Percentiles rank a stretch among this genome's conserved stretches.
Evolutionary conservation across 129 eudicot genomes (phyloP).

Genomic region (Rutidosis leptorrhynchoides): DNA sequence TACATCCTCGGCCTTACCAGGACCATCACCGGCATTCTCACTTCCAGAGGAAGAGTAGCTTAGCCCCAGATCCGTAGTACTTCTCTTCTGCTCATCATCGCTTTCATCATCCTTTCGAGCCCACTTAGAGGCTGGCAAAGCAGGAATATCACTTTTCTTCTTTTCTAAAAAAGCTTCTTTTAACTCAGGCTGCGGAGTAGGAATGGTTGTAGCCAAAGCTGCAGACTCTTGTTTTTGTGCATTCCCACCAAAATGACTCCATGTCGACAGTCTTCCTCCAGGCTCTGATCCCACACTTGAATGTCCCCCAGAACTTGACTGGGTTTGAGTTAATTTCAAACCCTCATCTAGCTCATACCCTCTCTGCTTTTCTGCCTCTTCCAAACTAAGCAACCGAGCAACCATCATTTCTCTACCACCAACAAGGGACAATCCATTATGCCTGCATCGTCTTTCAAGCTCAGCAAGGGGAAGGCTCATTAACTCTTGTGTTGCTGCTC

Average conservation of each 20-base stretch:
- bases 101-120: conserved; percentile 85
- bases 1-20: conserved; percentile 33
- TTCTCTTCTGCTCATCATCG: conserved; percentile 64
- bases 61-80: conserved; percentile 69
- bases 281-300: conserved; percentile 43
- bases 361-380: conserved; percentile 91
- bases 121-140: conserved; percentile 93
- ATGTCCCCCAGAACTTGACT: no score
- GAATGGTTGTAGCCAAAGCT: conserved; percentile 33
- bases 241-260: conserved; percentile 41
- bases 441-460: conserved; percentile 95
- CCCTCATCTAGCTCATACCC: conserved; percentile 67
- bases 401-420: conserved; percentile 97
- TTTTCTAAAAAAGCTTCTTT: conserved; percentile 41
- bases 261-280: conserved; percentile 39
- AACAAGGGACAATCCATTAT: conserved; percentile 84
- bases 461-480: conserved; percentile 78
- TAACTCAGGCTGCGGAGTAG: conserved; percentile 46
- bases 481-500: conserved; percentile 83
- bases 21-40: conserved; percentile 67
- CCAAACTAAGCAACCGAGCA: conserved; percentile 81
- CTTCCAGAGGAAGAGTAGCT: conserved; percentile 93
- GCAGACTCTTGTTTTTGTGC: conserved; percentile 43
- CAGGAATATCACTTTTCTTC: conserved; percentile 43
- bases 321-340: no score